These are phyloP conservation scores for Fragaria ananassa DNA, from an alignment of 306 rosid genomes.

Conservation along the genomic window DNA sequence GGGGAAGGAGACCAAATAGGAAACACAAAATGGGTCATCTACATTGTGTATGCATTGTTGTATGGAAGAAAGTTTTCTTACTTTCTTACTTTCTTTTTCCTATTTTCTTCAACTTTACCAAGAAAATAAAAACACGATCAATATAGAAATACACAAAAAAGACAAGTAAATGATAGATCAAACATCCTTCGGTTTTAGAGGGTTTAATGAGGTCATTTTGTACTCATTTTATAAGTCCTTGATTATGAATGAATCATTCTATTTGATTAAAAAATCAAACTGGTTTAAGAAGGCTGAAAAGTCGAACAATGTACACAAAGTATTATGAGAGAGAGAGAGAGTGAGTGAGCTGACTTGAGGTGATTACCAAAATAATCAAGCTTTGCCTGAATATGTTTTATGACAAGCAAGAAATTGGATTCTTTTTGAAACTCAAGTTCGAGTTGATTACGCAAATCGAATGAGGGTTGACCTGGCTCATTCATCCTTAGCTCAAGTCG, in stretches of 20 bases:
- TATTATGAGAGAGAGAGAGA: neutral
- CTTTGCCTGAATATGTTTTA: too few relatives aligned
- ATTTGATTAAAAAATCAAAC: too few relatives aligned
- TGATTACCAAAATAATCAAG: neutral
- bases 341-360: neutral
- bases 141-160: neutral
- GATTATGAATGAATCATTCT: too few relatives aligned
- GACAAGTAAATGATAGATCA: too few relatives aligned
- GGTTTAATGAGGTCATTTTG: too few relatives aligned
- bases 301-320: too few relatives aligned
- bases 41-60: neutral
- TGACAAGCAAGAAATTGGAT: neutral
- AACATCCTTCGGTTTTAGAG: too few relatives aligned
- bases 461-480: neutral
- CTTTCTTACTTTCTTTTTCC: neutral
- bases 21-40: slow-evolving; percentile 4
- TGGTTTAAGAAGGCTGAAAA: too few relatives aligned
- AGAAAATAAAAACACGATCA: neutral
- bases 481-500: neutral
- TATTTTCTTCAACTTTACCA: neutral
- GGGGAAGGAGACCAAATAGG: neutral
- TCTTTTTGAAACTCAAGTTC: too few relatives aligned
- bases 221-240: too few relatives aligned
- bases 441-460: neutral
- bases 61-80: neutral